These are phyloP conservation scores for Suhomyces wounanorum DNA, from an alignment of 1,139 yeast genomes.

Conservation along the genomic window DNA sequence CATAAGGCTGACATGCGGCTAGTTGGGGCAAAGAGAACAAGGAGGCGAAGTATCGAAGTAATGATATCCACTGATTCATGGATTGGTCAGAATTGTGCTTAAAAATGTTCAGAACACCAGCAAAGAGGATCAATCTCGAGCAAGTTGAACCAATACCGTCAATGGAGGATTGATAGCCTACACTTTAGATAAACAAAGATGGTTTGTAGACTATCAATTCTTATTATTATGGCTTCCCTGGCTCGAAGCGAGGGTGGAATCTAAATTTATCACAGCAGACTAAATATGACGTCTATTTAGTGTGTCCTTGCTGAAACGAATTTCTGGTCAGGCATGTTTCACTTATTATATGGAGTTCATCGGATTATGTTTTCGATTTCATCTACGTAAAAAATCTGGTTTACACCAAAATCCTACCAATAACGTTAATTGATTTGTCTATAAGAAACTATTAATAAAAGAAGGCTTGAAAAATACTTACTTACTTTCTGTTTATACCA, in stretches of 20 bases:
- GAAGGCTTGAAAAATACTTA: neutral
- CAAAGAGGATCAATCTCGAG: too few relatives aligned
- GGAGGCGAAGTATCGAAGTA: neutral
- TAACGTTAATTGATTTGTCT: too few relatives aligned
- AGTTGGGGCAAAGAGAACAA: neutral
- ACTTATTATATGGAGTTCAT: too few relatives aligned
- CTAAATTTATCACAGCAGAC: neutral
- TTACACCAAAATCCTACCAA: too few relatives aligned
- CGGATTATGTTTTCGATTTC: too few relatives aligned
- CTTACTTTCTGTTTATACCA: constrained; percentile 43
- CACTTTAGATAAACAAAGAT: neutral
- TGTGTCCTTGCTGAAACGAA: neutral
- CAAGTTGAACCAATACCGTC: too few relatives aligned
- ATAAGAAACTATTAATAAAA: neutral
- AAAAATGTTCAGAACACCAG: too few relatives aligned
- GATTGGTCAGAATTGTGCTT: too few relatives aligned
- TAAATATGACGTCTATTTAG: neutral
- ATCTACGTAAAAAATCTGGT: too few relatives aligned
- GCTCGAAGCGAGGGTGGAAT: neutral
- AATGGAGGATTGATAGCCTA: too few relatives aligned
- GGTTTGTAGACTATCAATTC: neutral
- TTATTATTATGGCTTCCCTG: neutral
- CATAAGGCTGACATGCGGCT: neutral
- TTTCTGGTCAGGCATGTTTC: neutral
- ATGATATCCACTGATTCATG: neutral